Conservation (phyloP, 108 stramenopile species). For the Aureococcus anophagefferens region DNA sequence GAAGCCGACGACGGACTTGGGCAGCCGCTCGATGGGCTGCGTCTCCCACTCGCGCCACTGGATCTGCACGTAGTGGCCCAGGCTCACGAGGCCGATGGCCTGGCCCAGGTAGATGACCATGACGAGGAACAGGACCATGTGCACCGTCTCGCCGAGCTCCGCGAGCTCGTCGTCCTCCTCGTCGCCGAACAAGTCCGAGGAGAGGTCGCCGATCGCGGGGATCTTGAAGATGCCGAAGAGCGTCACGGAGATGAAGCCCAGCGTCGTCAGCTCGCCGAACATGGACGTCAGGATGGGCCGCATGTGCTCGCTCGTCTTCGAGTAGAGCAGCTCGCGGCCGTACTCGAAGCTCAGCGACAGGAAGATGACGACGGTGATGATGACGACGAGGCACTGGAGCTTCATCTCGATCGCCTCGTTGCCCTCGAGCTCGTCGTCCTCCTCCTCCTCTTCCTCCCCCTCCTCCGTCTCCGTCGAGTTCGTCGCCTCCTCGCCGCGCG, state of each 20-base stretch:
- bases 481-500: too few species aligned
- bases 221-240: background rate
- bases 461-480: slow-evolving; percentile 12
- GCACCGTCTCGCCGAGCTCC: slow-evolving; percentile 38
- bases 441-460: background rate
- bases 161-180: slow-evolving; percentile 63
- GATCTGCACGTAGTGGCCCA: too few species aligned
- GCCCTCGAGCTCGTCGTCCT: slow-evolving; percentile 11
- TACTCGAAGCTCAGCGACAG: slow-evolving; percentile 39
- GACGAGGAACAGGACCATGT: background rate
- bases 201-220: too few species aligned
- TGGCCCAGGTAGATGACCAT: background rate
- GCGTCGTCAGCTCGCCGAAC: slow-evolving; percentile 45
- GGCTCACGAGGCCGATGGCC: background rate
- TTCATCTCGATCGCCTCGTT: slow-evolving; percentile 8
- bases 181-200: slow-evolving; percentile 56
- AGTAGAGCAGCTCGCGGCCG: slow-evolving; percentile 28
- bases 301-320: slow-evolving; percentile 22
- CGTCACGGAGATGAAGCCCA: slow-evolving; percentile 1
- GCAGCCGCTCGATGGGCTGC: too few species aligned
- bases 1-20: too few species aligned
- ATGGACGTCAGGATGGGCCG: slow-evolving; percentile 34
- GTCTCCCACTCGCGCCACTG: too few species aligned
- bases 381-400: background rate
- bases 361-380: background rate